Evolutionary conservation across 106 monocot genomes (phyloP).

Genomic region (Posidonia australis): DNA sequence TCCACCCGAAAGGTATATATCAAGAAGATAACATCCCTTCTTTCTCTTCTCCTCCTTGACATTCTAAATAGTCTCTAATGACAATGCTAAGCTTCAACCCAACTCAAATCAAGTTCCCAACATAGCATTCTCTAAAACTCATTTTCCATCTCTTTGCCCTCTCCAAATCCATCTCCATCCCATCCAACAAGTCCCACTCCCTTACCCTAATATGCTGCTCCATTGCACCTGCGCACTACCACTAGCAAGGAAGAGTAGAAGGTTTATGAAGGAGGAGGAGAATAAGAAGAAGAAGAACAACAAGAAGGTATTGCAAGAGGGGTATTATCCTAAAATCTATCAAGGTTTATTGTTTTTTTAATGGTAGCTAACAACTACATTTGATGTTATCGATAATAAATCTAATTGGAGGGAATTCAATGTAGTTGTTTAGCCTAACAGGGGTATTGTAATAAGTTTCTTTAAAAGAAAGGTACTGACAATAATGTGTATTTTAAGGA

Average conservation of each 20-base stretch:
- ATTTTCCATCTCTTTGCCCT: conserved; percentile 1
- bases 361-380: no score
- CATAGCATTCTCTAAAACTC: background rate
- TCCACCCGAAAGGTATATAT: no score
- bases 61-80: conserved; percentile 6
- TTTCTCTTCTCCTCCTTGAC: background rate
- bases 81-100: conserved; percentile 22
- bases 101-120: conserved; percentile 9
- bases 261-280: conserved; percentile 2
- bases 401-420: no score
- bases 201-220: background rate
- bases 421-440: no score
- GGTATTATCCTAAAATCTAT: no score
- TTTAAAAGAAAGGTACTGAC: no score
- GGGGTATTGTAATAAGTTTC: no score
- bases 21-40: no score
- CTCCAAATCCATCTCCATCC: conserved; percentile 12
- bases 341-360: no score
- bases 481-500: no score
- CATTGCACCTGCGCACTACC: conserved; percentile 14
- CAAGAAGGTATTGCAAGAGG: conserved; percentile 47
- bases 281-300: conserved; percentile 16
- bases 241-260: conserved; percentile 5
- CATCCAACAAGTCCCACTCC: background rate
- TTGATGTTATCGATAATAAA: no score